Conservation (phyloP, 495 filamentous ascomycete species). For the Daldinia decipiens region DNA sequence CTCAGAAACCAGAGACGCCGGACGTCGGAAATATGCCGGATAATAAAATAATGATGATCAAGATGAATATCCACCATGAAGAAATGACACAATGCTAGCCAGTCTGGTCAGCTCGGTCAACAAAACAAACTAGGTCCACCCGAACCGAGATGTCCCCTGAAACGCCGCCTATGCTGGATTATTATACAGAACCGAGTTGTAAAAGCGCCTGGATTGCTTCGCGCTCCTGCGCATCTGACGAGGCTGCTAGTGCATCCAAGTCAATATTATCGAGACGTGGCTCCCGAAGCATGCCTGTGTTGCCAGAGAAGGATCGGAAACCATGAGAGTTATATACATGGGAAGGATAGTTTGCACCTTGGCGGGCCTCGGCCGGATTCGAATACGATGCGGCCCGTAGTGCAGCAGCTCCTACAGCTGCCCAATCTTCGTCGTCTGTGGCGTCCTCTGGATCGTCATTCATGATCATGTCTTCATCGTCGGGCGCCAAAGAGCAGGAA, state of each 20-base stretch:
- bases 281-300: conserved; percentile 59
- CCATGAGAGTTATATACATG: conserved; percentile 60
- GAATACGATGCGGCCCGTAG: conserved; percentile 77
- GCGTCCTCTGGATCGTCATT: conserved; percentile 77
- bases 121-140: conserved; percentile 35
- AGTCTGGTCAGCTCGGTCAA: conserved; percentile 40
- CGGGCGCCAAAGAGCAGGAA: conserved; percentile 80
- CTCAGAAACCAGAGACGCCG: conserved; percentile 40
- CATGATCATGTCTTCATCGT: conserved; percentile 73
- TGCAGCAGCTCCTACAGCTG: conserved; percentile 84
- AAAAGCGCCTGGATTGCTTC: conserved; percentile 87
- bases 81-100: conserved; percentile 41
- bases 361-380: conserved; percentile 47
- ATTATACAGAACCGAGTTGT: conserved; percentile 87
- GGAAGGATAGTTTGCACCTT: conserved; percentile 51
- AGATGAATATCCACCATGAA: conserved; percentile 35
- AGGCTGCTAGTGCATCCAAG: conserved; percentile 61
- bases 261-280: conserved; percentile 60
- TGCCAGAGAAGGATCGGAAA: conserved; percentile 59
- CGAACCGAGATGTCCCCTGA: conserved; percentile 40
- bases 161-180: conserved; percentile 62
- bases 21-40: conserved; percentile 34
- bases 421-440: conserved; percentile 99
- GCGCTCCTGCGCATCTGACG: conserved; percentile 75
- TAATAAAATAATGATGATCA: conserved; percentile 40